Evolutionary conservation across 345 rosid species (phyloP), one percentile per base, ranked within the genome.

Genomic region (Melastoma malabathricum): DNA sequence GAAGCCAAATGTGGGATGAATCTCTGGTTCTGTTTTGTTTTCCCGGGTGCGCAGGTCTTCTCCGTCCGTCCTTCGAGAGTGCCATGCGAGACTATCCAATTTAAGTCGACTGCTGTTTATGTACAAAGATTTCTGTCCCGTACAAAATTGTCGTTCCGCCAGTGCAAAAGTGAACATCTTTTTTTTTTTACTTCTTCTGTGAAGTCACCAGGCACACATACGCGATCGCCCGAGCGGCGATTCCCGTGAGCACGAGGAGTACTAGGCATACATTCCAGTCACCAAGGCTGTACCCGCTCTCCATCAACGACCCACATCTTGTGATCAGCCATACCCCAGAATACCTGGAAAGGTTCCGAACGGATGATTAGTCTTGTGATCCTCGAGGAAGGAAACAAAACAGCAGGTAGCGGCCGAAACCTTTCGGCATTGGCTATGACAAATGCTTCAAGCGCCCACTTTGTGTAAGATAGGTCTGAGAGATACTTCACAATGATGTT

Each of bases 301-400:
- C 63, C 76, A 56, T 51, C 1, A 89, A 76, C 13, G 74, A 59
- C 27, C 84, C 88, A 6, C 94, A 89, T 5, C 97, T 78, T 20
- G 96, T 81, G 53, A 89, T 79, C 68, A 86, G 61, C 97, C 97
- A 86, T 48, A 89, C 90, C 52, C 96, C 94, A 15, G 79, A 66
- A 68, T 81, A 89, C 88, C 95, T 89, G 73, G 46, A 53, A 52
- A 13, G 1, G 22, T 16, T 53, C 19, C 14, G 5, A 27, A 18
- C 43, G 13, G n/a, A 51, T 23, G 34, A 19, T 27, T 16, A 19
- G 25, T 25, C 18, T 10, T 50, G 14, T 13, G 15, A 50, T 1
- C 13, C 4, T 10, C 13, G 3, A 10, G 9, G 54, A 4, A 51
- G 14, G 19, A 55, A 22, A 44, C 5, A 12, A 6, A 34, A 5